Percentiles rank a stretch among this genome's conserved stretches.
Evolutionary conservation across 805 yeast species (phyloP).

Genomic region (Candida railenensis): DNA sequence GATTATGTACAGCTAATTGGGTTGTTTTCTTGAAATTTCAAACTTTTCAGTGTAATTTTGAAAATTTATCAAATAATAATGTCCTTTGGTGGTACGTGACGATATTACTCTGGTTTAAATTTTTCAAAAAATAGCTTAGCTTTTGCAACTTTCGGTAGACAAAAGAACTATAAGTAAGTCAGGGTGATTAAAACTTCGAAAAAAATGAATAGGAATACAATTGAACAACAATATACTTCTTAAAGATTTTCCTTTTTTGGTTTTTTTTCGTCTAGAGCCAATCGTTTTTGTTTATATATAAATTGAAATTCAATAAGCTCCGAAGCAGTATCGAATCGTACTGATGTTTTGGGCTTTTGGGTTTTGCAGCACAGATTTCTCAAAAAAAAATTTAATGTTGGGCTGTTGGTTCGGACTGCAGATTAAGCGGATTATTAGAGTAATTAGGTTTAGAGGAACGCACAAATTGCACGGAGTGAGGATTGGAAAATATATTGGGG

Average conservation of each 20-base stretch:
- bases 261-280: background rate
- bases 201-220: background rate
- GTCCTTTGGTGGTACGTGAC: background rate
- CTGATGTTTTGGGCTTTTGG: constrained; percentile 7
- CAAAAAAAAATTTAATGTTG: constrained; percentile 1
- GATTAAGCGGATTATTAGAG: background rate
- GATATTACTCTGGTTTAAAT: background rate
- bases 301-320: background rate
- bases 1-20: too few species aligned
- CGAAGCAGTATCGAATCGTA: background rate
- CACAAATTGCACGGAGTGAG: background rate
- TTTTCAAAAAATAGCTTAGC: too few species aligned
- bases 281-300: background rate
- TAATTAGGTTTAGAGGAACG: background rate
- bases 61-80: background rate
- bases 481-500: background rate
- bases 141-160: too few species aligned
- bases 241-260: background rate
- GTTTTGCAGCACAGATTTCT: constrained; percentile 3
- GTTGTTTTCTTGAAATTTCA: too few species aligned
- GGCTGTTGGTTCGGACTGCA: constrained; percentile 6
- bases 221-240: background rate
- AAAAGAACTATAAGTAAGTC: too few species aligned
- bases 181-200: background rate
- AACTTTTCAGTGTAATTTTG: background rate